These are phyloP conservation scores for Zymoseptoria tritici DNA, from an alignment of 2,329 filamentous ascomycete genomes.

Conservation along the genomic window DNA sequence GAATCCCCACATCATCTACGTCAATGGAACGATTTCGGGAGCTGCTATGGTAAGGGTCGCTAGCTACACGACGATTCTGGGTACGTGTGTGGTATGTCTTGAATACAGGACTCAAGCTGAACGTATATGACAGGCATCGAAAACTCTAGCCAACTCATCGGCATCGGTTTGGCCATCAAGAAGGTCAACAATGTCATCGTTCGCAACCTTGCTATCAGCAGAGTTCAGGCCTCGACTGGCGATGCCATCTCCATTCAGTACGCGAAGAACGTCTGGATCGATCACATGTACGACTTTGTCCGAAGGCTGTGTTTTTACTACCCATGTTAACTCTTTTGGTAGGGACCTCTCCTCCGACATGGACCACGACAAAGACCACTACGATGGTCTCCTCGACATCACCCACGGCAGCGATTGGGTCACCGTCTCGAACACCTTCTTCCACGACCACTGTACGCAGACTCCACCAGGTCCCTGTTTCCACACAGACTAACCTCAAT, in stretches of 20 bases:
- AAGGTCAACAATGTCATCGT: conserved; percentile 48
- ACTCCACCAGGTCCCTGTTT: no score
- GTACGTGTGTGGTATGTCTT: conserved; percentile 14
- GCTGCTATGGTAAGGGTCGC: conserved; percentile 27
- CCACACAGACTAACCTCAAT: no score
- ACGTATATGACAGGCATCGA: conserved; percentile 26
- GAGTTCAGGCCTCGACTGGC: conserved; percentile 41
- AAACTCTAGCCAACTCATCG: conserved; percentile 35
- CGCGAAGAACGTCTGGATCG: conserved; percentile 53
- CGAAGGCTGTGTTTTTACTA: conserved; percentile 25
- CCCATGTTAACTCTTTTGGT: conserved; percentile 42
- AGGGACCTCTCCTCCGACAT: background rate
- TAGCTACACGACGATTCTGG: conserved; percentile 47
- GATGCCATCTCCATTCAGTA: conserved; percentile 47
- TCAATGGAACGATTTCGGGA: conserved; percentile 34
- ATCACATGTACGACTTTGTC: conserved; percentile 53
- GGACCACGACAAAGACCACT: conserved; percentile 43
- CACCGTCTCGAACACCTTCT: conserved; percentile 42
- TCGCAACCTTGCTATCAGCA: conserved; percentile 48
- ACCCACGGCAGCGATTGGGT: conserved; percentile 58
- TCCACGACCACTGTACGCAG: conserved; percentile 48
- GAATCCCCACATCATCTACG: conserved; percentile 37
- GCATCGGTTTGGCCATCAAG: conserved; percentile 43
- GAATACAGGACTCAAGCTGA: background rate
- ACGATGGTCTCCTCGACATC: conserved; percentile 59